Evolutionary conservation across 352 stramenopile genomes (phyloP).

Genomic region (Phytophthora sp.): DNA sequence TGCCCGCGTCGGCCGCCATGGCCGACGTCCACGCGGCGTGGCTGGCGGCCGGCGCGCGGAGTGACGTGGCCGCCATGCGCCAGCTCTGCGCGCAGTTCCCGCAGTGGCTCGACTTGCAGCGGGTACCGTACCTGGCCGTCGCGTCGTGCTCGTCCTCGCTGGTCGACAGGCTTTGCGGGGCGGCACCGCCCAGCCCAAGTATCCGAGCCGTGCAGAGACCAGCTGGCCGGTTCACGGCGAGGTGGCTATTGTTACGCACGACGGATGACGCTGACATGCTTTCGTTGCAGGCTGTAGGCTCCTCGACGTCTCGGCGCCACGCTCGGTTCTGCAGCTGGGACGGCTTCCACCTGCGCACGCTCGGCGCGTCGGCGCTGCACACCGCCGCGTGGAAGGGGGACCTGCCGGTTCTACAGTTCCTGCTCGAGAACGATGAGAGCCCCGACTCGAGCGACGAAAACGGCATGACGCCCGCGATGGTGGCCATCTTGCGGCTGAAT

Average conservation of each 20-base stretch:
- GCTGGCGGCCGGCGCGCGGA: slow-evolving; percentile 12
- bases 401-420: slow-evolving; percentile 8
- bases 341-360: slow-evolving; percentile 13
- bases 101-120: slow-evolving; percentile 23
- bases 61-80: slow-evolving; percentile 15
- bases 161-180: too few relatives aligned
- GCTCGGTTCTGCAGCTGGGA: slow-evolving; percentile 18
- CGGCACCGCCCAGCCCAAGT: background rate
- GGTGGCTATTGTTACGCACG: background rate
- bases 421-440: slow-evolving; percentile 19
- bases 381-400: slow-evolving; percentile 21
- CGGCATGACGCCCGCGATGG: slow-evolving; percentile 28
- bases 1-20: background rate
- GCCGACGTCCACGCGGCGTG: slow-evolving; percentile 15
- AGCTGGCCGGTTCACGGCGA: background rate
- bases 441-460: slow-evolving; percentile 14
- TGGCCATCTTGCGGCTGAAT: slow-evolving; percentile 21
- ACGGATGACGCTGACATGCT: background rate
- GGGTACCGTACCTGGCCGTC: too few relatives aligned
- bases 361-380: slow-evolving; percentile 23
- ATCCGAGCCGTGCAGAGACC: background rate
- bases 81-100: slow-evolving; percentile 10
- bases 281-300: background rate
- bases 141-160: background rate
- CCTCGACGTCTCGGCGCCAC: background rate